phyloP scores from a whole-genome alignment of 441 rosid species.

The Pelargonium cotyledonis region DNA sequence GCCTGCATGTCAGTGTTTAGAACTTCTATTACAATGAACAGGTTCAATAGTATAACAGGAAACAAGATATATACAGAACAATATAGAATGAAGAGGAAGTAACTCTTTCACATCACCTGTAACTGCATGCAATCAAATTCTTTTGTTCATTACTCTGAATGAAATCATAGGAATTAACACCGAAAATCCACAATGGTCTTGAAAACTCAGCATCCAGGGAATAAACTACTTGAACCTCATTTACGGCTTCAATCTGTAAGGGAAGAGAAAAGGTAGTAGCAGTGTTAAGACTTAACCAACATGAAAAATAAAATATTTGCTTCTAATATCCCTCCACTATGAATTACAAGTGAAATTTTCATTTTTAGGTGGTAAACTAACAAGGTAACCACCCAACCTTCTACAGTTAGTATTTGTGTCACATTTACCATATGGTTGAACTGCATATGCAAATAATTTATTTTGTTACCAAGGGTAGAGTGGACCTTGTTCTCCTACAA shows the following conservation, averaged over 20 bases:
- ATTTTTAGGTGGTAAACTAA: too few species aligned
- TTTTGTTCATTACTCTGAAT: constrained; percentile 44
- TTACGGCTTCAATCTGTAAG: constrained; percentile 56
- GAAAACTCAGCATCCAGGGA: constrained; percentile 72
- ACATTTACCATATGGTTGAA: too few species aligned
- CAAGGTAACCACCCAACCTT: too few species aligned
- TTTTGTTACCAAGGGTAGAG: too few species aligned
- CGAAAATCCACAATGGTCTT: constrained; percentile 75
- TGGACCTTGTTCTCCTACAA: too few species aligned
- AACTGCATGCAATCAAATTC: constrained; percentile 69
- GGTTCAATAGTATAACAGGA: neutral
- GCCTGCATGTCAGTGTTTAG: constrained; percentile 43
- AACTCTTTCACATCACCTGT: constrained; percentile 42
- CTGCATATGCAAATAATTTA: too few species aligned
- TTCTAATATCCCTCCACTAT: neutral
- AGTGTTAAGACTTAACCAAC: neutral
- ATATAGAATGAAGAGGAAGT: constrained; percentile 9
- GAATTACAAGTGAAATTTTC: too few species aligned
- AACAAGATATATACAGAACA: constrained; percentile 6
- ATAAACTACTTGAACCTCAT: constrained; percentile 52
- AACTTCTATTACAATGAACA: constrained; percentile 2
- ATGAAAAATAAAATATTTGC: neutral
- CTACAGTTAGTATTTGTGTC: too few species aligned
- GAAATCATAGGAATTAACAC: constrained; percentile 70
- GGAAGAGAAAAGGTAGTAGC: constrained; percentile 10